phyloP scores from a whole-genome alignment of 371 early-diverging fungal species.

The Mucor irregularis region DNA sequence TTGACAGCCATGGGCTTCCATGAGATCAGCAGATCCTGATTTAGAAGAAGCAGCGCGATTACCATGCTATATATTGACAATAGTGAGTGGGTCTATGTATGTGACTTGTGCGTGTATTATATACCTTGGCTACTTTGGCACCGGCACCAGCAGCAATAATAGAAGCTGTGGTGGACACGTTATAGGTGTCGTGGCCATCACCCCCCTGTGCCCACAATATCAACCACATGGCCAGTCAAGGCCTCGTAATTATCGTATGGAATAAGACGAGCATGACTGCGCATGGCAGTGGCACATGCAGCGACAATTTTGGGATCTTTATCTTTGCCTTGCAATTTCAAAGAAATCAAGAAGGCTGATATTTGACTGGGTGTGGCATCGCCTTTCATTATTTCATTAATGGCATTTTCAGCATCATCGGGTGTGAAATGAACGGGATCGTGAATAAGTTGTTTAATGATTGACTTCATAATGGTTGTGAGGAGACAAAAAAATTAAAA shows the following conservation, averaged over 20 bases:
- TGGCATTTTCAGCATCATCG: constrained; percentile 62
- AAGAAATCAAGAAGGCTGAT: constrained; percentile 79
- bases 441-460: constrained; percentile 64
- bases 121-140: constrained; percentile 91
- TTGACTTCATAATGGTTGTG: constrained; percentile 37
- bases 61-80: constrained; percentile 94
- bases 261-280: constrained; percentile 58
- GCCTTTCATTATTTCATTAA: constrained; percentile 77
- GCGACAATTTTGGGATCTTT: constrained; percentile 79
- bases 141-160: constrained; percentile 94
- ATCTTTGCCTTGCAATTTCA: constrained; percentile 74
- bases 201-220: constrained; percentile 98
- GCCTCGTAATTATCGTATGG: constrained; percentile 44
- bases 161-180: constrained; percentile 92
- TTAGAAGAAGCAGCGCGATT: constrained; percentile 92
- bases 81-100: no score
- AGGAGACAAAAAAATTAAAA: not conserved
- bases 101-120: no score
- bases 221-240: constrained; percentile 62
- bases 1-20: constrained; percentile 82
- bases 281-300: constrained; percentile 71
- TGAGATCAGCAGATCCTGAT: constrained; percentile 93
- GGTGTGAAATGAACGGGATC: constrained; percentile 68
- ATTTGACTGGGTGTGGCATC: constrained; percentile 80
- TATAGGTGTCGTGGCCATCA: constrained; percentile 97